Evolutionary conservation across 495 filamentous ascomycete species (phyloP).

Genomic region (Daldinia loculata): DNA sequence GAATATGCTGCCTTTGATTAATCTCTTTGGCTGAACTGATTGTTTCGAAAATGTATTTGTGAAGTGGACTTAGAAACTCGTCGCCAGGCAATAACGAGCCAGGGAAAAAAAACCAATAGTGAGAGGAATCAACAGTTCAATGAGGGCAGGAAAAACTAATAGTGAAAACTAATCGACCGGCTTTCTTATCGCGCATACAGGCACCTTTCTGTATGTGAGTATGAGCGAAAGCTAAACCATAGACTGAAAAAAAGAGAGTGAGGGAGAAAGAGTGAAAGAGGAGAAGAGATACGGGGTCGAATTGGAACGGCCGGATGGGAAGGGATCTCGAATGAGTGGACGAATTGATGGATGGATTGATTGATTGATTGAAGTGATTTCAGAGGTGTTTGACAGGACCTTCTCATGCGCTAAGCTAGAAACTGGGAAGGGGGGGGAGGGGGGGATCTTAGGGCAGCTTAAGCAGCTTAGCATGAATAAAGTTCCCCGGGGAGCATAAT

Average conservation of each 20-base stretch:
- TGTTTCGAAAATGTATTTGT: conserved; percentile 17
- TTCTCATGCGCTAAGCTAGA: conserved; percentile 20
- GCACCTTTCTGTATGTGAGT: conserved; percentile 25
- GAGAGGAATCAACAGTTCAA: conserved; percentile 37
- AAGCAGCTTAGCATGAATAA: conserved; percentile 37
- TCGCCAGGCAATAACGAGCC: conserved; percentile 24
- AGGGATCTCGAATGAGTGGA: conserved; percentile 42
- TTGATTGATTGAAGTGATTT: conserved; percentile 44
- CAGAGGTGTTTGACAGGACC: conserved; percentile 41
- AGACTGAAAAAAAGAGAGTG: conserved; percentile 21
- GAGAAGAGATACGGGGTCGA: conserved; percentile 31
- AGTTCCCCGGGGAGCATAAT: conserved; percentile 39
- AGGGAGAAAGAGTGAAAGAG: conserved; percentile 16
- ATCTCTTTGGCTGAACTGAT: conserved; percentile 8
- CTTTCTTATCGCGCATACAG: conserved; percentile 18
- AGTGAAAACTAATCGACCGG: conserved; percentile 25
- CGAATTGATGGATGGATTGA: conserved; percentile 38
- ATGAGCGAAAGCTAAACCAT: conserved; percentile 32
- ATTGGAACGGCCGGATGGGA: conserved; percentile 41
- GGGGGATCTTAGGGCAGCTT: conserved; percentile 3
- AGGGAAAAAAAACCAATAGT: conserved; percentile 24
- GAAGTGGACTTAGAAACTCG: conserved; percentile 10
- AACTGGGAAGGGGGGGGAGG: conserved; percentile 6
- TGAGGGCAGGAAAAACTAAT: conserved; percentile 14
- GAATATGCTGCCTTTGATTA: conserved; percentile 7